A percentile compares a stretch with the other conserved stretches of the same genome.
Conservation (phyloP, 1,284 basidiomycete genomes). For the Xanthoconium separans region DNA sequence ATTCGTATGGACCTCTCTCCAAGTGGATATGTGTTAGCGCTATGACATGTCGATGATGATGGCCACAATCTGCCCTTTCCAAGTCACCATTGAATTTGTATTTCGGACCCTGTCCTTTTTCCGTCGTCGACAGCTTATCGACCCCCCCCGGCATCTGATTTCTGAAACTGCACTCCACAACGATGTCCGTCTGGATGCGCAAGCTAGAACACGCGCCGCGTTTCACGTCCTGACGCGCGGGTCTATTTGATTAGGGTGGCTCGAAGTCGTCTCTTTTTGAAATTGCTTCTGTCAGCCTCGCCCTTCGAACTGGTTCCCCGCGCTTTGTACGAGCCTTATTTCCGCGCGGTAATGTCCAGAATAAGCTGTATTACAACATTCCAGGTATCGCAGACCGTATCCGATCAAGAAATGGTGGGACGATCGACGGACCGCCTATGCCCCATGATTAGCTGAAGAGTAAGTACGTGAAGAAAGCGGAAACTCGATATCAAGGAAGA, state of each 20-base stretch:
- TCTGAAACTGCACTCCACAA: neutral
- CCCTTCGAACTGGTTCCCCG: neutral
- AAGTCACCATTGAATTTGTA: constrained; percentile 15
- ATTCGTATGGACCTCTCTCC: neutral
- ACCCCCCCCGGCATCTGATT: neutral
- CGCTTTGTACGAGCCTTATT: constrained; percentile 15
- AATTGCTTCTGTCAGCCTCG: constrained; percentile 5
- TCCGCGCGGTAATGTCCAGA: constrained; percentile 28
- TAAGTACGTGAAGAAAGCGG: constrained; percentile 25
- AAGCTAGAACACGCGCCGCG: constrained; percentile 1
- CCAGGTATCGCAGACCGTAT: constrained; percentile 36
- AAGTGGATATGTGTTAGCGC: constrained; percentile 11
- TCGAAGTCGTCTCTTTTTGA: constrained; percentile 2
- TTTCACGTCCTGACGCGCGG: neutral
- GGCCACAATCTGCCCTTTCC: constrained; percentile 5
- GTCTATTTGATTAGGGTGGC: constrained; percentile 12
- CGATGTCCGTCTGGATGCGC: constrained; percentile 11
- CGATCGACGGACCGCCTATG: constrained; percentile 15
- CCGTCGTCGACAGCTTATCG: neutral
- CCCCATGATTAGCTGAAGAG: constrained; percentile 23
- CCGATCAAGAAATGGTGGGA: constrained; percentile 26
- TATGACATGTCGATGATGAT: constrained; percentile 8
- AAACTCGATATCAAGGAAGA: constrained; percentile 13
- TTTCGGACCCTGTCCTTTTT: neutral
- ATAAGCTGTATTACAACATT: constrained; percentile 37